Percentiles rank a stretch among this genome's conserved stretches.
Conservation (phyloP, 345 rosid species). For the Bruguiera parviflora region DNA sequence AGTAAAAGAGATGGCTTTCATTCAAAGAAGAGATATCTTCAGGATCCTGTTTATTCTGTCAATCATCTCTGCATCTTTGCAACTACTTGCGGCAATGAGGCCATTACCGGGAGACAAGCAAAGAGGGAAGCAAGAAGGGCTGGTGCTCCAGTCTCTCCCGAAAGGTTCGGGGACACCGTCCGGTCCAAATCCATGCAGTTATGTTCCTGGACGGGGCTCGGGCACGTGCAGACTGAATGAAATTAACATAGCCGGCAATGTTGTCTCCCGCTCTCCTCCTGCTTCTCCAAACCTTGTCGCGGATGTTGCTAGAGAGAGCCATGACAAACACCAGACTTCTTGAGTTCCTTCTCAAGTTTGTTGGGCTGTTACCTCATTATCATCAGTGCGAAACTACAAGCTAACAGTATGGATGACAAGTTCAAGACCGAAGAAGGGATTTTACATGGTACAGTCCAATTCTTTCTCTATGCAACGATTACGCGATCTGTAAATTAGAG, state of each 20-base stretch:
- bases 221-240: background rate
- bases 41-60: no score
- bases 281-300: background rate
- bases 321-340: background rate
- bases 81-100: no score
- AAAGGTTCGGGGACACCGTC: background rate
- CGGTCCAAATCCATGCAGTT: background rate
- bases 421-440: no score
- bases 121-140: background rate
- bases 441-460: no score
- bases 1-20: no score
- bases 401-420: no score
- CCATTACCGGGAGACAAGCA: no score
- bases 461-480: no score
- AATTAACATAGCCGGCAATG: background rate
- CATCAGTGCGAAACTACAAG: no score
- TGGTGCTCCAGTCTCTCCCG: background rate
- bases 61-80: no score
- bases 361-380: background rate
- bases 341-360: background rate
- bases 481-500: no score
- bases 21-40: no score
- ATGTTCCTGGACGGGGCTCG: background rate
- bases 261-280: background rate
- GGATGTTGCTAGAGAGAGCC: background rate